Conservation (phyloP, 1,284 basidiomycete genomes). For the Heterobasidion occidentale region DNA sequence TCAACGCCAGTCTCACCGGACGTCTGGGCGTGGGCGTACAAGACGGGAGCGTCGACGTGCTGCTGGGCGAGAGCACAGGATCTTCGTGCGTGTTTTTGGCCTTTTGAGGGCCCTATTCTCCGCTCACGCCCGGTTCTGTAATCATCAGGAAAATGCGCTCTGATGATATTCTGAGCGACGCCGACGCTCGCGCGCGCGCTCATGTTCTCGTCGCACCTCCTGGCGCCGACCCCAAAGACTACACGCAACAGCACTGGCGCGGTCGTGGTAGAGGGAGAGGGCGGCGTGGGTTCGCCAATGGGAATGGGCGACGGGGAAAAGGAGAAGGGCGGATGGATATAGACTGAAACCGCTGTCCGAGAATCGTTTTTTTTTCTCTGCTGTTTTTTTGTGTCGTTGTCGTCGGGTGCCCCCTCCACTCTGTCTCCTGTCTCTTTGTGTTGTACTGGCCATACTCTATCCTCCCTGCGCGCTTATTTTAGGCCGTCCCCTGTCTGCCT, state of each 20-base stretch:
- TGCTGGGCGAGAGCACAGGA: conserved; percentile 46
- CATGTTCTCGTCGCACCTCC: conserved; percentile 65
- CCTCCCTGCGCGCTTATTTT: no score
- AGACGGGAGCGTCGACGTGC: conserved; percentile 60
- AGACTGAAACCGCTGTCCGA: conserved; percentile 14
- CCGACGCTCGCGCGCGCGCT: conserved; percentile 44
- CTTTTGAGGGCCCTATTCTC: not conserved
- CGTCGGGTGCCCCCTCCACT: no score
- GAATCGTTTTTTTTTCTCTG: no score
- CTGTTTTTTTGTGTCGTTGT: no score
- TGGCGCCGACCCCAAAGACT: conserved; percentile 51
- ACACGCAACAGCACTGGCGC: conserved; percentile 29
- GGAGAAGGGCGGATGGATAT: conserved; percentile 30
- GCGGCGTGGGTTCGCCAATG: conserved; percentile 10
- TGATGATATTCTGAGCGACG: conserved; percentile 62
- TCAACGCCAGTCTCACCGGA: conserved; percentile 44
- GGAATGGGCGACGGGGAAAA: conserved; percentile 21
- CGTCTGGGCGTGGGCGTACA: conserved; percentile 48
- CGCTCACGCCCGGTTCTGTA: not conserved
- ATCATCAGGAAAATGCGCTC: conserved; percentile 76
- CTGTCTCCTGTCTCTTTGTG: no score
- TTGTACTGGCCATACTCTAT: no score
- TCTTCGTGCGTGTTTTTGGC: conserved; percentile 49
- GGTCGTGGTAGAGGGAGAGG: conserved; percentile 20
- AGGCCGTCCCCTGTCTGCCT: no score